Conservation (phyloP, 495 filamentous ascomycete genomes). For the Aspergillus conjunctus region DNA sequence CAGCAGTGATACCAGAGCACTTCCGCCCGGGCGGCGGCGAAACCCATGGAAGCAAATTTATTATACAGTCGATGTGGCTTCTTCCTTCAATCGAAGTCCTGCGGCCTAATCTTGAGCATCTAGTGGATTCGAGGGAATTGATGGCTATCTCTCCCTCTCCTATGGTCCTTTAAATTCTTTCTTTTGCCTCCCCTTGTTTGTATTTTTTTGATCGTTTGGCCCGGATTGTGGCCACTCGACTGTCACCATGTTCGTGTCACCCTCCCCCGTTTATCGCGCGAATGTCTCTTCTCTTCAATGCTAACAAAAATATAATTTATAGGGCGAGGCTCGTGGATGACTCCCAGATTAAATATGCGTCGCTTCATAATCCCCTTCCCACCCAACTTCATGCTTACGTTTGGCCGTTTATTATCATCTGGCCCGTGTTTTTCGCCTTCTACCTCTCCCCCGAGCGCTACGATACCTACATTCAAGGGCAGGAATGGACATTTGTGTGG, state of each 20-base stretch:
- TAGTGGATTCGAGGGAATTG: constrained; percentile 1
- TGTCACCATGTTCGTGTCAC: constrained; percentile 41
- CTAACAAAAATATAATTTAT: constrained; percentile 26
- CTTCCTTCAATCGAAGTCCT: constrained; percentile 30
- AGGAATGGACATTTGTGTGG: constrained; percentile 98
- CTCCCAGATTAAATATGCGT: constrained; percentile 82
- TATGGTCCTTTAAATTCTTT: constrained; percentile 36
- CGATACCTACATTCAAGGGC: constrained; percentile 80
- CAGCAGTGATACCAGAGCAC: constrained; percentile 7
- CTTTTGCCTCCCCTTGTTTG: constrained; percentile 16
- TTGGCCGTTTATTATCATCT: constrained; percentile 87
- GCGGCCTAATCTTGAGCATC: constrained; percentile 11
- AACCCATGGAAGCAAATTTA: constrained; percentile 38
- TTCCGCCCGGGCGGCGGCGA: constrained; percentile 33
- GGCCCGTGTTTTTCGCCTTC: constrained; percentile 86
- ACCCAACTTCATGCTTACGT: constrained; percentile 80
- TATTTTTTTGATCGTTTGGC: constrained; percentile 28
- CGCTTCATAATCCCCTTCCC: constrained; percentile 86
- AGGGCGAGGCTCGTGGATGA: constrained; percentile 86
- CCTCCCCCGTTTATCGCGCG: constrained; percentile 17
- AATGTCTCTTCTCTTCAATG: constrained; percentile 13
- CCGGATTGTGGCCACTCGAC: constrained; percentile 40
- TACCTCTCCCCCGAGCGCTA: constrained; percentile 83
- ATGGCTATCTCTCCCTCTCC: constrained; percentile 21
- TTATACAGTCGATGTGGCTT: constrained; percentile 46